Conservation (phyloP, 352 stramenopile species). For the Phytophthora meadii region DNA sequence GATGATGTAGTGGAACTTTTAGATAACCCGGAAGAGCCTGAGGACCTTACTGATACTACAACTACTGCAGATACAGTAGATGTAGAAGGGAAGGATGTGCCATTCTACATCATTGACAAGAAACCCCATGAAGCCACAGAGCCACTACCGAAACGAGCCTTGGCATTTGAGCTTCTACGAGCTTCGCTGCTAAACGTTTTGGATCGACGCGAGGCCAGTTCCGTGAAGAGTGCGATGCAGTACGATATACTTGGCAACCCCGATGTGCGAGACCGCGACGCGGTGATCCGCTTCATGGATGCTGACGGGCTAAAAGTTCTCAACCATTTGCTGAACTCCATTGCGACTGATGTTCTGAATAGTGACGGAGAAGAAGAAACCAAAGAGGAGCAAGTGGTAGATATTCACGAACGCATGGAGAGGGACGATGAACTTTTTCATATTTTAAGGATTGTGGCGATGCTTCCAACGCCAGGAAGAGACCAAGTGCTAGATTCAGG, state of each 20-base stretch:
- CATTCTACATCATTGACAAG: slow-evolving; percentile 64
- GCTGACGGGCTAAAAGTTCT: slow-evolving; percentile 63
- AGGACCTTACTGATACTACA: background rate
- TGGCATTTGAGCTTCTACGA: slow-evolving; percentile 71
- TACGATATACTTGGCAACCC: slow-evolving; percentile 67
- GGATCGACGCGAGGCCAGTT: slow-evolving; percentile 47
- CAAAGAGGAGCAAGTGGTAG: slow-evolving; percentile 7
- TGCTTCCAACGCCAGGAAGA: slow-evolving; percentile 68
- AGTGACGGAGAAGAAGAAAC: slow-evolving; percentile 27
- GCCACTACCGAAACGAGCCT: slow-evolving; percentile 53
- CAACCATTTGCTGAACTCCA: slow-evolving; percentile 55
- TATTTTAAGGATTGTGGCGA: slow-evolving; percentile 65
- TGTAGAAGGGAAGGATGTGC: slow-evolving; percentile 4
- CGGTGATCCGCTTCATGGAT: slow-evolving; percentile 68
- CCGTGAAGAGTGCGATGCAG: slow-evolving; percentile 55
- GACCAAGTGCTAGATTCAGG: slow-evolving; percentile 61
- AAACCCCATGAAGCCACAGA: slow-evolving; percentile 31
- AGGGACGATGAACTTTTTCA: slow-evolving; percentile 39
- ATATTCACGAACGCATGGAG: slow-evolving; percentile 24
- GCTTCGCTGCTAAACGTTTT: slow-evolving; percentile 59
- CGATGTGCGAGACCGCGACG: slow-evolving; percentile 69
- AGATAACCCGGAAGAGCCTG: slow-evolving; percentile 1
- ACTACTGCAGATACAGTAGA: background rate
- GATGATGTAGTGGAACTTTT: slow-evolving; percentile 9
- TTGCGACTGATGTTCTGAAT: slow-evolving; percentile 39